Evolutionary conservation across 805 yeast species (phyloP), one percentile per base, ranked within the genome.

Genomic region (Ogataea nitratoaversa): DNA sequence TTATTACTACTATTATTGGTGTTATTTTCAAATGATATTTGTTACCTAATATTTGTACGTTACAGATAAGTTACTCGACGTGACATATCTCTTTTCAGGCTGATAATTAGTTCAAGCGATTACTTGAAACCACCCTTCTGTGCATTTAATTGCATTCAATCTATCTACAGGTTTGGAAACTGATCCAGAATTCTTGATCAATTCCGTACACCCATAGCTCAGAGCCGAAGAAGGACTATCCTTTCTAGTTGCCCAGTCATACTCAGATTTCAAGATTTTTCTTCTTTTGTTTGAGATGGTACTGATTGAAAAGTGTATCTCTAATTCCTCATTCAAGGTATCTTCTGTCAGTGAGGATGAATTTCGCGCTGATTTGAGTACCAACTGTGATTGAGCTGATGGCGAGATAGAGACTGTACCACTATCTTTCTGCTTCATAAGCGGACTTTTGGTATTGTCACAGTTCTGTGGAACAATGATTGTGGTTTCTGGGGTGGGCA

Each of bases 401-500:
- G n/a, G n/a, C n/a, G n/a, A n/a, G n/a, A n/a, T n/a, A n/a, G n/a
- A n/a, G n/a, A n/a, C n/a, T n/a, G n/a, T n/a, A n/a, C n/a, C n/a
- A n/a, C n/a, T n/a, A n/a, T n/a, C n/a, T n/a, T n/a, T n/a, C n/a
- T n/a, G n/a, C n/a, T n/a, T n/a, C n/a, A n/a, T n/a, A n/a, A n/a
- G n/a, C n/a, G n/a, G n/a, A n/a, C n/a, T n/a, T n/a, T n/a, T n/a
- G n/a, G n/a, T n/a, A n/a, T n/a, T n/a, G n/a, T n/a, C n/a, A n/a
- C n/a, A n/a, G n/a, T n/a, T 8, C 19, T 19, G n/a, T 35, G 16
- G 8, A n/a, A n/a, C 17, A n/a, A 19, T 16, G 17, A 27, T 22
- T 13, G 43, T 34, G 12, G 40, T 36, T 14, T 40, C 43, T 2
- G 43, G 43, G 4, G 43, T 40, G 5, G 23, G 37, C 12, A 40